A percentile compares a stretch with the other conserved stretches of the same genome.
Conservation (phyloP, 192 early-diverging fungal species). For the Anaeromyces robustus region DNA sequence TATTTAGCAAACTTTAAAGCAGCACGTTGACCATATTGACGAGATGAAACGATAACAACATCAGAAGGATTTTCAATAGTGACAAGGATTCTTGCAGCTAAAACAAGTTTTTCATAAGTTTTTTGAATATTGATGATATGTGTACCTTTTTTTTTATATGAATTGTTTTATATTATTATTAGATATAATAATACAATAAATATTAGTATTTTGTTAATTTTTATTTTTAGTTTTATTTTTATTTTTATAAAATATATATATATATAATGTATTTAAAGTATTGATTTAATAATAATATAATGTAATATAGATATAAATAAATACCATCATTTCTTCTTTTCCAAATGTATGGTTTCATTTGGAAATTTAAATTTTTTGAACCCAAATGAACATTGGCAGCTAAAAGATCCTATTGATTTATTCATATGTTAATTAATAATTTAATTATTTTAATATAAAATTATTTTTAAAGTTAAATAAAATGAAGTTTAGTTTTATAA, state of each 20-base stretch:
- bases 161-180: too few relatives aligned
- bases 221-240: too few relatives aligned
- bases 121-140: constrained; percentile 98
- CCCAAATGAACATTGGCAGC: too few relatives aligned
- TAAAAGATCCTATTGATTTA: too few relatives aligned
- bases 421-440: too few relatives aligned
- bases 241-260: not conserved
- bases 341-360: constrained; percentile 90
- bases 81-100: constrained; percentile 96
- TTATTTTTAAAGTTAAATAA: too few relatives aligned
- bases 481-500: too few relatives aligned
- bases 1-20: constrained; percentile 96
- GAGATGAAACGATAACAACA: constrained; percentile 91
- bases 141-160: too few relatives aligned
- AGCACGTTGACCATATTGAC: constrained; percentile 95
- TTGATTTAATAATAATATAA: not conserved
- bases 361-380: constrained; percentile 71
- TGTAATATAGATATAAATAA: not conserved
- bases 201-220: too few relatives aligned
- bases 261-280: not conserved
- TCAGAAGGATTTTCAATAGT: constrained; percentile 98
- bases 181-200: too few relatives aligned
- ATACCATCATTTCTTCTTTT: constrained; percentile 92
- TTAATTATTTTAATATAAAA: too few relatives aligned
- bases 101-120: constrained; percentile 99